These are phyloP conservation scores for Xylariaceae sp. DNA, from an alignment of 2,329 filamentous ascomycete genomes.

Conservation along the genomic window DNA sequence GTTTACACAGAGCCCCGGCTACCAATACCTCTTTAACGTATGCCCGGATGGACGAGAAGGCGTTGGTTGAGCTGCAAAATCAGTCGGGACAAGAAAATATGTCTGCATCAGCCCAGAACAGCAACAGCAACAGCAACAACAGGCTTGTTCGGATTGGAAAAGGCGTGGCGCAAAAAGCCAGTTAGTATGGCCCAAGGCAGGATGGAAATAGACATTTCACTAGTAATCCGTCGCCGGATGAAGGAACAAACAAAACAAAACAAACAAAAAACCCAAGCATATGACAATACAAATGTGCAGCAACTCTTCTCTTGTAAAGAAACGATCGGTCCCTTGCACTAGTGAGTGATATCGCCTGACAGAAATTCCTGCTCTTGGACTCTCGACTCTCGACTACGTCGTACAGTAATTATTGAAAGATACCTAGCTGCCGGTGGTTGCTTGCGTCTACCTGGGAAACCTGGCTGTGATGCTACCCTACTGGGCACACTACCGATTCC, in stretches of 20 bases:
- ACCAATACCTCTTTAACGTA: conserved; percentile 22
- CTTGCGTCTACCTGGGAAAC: not conserved
- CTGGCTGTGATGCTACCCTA: not conserved
- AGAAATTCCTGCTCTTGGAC: not conserved
- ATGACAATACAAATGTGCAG: not conserved
- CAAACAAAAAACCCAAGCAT: conserved; percentile 3
- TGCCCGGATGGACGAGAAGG: conserved; percentile 20
- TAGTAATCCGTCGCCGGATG: conserved; percentile 42
- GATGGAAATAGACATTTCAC: conserved; percentile 40
- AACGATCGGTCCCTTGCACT: not conserved
- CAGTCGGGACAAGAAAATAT: conserved; percentile 22
- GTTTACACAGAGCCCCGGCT: conserved; percentile 29
- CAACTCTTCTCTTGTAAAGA: conserved; percentile 3
- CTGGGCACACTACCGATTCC: conserved; percentile 9
- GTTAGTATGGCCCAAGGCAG: conserved; percentile 26
- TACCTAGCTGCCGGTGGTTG: no score
- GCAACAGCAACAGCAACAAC: conserved; percentile 7
- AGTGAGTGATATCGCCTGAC: not conserved
- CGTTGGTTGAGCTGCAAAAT: conserved; percentile 25
- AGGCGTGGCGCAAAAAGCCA: conserved; percentile 21
- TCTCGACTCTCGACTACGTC: not conserved
- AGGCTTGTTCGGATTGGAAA: conserved; percentile 28
- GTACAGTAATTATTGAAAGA: no score
- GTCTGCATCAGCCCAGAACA: conserved; percentile 9
- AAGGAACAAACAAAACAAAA: conserved; percentile 27